Conservation (phyloP, 768 basidiomycete species). For the Dacryopinax primogenitus region DNA sequence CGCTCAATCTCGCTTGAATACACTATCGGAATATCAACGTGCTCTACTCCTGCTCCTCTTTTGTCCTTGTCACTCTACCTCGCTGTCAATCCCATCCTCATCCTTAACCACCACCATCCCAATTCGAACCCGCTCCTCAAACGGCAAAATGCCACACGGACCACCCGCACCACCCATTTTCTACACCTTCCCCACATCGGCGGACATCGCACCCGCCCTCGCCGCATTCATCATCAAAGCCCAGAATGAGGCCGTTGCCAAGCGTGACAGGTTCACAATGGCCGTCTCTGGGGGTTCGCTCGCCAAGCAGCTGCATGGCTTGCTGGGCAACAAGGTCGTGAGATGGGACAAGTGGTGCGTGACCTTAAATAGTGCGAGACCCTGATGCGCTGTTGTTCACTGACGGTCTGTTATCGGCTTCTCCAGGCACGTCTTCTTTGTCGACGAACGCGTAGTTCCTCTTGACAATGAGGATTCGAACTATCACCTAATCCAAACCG, state of each 20-base stretch:
- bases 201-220: conserved; percentile 49
- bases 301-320: conserved; percentile 63
- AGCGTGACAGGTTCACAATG: conserved; percentile 80
- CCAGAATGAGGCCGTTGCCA: conserved; percentile 78
- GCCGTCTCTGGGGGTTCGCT: conserved; percentile 91
- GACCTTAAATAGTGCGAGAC: not conserved
- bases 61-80: no score
- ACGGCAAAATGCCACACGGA: conserved; percentile 7
- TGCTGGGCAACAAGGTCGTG: conserved; percentile 49
- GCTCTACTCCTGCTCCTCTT: no score
- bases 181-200: conserved; percentile 48
- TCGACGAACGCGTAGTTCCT: conserved; percentile 89
- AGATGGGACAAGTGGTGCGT: conserved; percentile 91
- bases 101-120: no score
- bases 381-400: not conserved
- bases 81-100: no score
- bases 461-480: conserved; percentile 90
- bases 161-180: conserved; percentile 50
- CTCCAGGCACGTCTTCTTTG: conserved; percentile 90
- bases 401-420: no score
- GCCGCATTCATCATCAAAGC: conserved; percentile 74
- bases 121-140: no score
- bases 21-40: no score
- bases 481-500: conserved; percentile 56
- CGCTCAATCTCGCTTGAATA: no score